Evolutionary conservation across 2,329 filamentous ascomycete genomes (phyloP).

Genomic region (Podosphaera leucotricha): DNA sequence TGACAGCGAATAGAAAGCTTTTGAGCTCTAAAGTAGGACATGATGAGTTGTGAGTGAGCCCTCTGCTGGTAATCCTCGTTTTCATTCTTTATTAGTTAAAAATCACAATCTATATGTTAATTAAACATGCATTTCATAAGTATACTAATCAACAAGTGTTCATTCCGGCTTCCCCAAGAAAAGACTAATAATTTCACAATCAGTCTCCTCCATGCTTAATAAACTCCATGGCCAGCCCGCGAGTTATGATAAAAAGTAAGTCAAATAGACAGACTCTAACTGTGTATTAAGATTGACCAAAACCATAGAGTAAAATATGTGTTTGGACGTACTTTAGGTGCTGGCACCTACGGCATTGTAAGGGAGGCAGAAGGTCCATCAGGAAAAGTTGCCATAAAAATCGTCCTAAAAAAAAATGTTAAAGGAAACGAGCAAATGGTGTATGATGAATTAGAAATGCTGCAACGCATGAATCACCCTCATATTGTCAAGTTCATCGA

Average conservation of each 20-base stretch:
- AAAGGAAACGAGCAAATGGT: constrained; percentile 98
- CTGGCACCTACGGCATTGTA: constrained; percentile 95
- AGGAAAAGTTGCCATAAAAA: constrained; percentile 89
- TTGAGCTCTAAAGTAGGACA: background rate
- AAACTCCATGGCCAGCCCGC: constrained; percentile 91
- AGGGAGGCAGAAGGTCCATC: constrained; percentile 70
- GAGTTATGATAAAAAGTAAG: constrained; percentile 99
- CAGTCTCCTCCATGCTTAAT: constrained; percentile 78
- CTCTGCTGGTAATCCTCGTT: background rate
- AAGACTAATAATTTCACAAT: constrained; percentile 1
- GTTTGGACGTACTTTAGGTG: constrained; percentile 82
- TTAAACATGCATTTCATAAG: constrained; percentile 2
- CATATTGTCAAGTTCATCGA: constrained; percentile 96
- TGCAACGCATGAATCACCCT: constrained; percentile 73
- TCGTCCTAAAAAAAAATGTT: constrained; percentile 98
- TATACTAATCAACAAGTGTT: background rate
- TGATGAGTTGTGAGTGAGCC: background rate
- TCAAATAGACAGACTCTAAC: constrained; percentile 17
- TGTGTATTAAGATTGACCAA: constrained; percentile 5
- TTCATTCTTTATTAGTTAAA: background rate
- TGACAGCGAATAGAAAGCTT: background rate
- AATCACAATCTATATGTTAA: background rate
- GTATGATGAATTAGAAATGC: constrained; percentile 84
- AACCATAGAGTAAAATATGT: constrained; percentile 51
- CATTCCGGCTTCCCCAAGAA: background rate